phyloP scores from a whole-genome alignment of 2,329 filamentous ascomycete species.

The Huntiella decipiens region DNA sequence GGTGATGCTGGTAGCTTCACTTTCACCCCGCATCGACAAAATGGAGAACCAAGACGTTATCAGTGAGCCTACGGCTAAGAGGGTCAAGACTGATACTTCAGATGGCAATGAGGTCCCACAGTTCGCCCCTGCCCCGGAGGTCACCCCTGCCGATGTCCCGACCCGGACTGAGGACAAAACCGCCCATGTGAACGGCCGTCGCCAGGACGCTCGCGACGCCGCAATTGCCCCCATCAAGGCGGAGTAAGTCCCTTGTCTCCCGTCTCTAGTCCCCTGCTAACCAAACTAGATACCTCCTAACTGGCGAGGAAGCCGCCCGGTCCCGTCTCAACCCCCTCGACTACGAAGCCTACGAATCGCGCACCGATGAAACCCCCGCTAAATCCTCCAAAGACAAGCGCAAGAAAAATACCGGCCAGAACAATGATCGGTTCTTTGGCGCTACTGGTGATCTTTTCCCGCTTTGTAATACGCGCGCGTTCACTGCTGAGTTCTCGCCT shows the following conservation, averaged over 20 bases:
- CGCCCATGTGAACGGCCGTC: constrained; percentile 26
- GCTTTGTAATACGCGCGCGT: constrained; percentile 57
- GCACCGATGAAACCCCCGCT: constrained; percentile 26
- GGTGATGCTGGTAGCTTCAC: constrained; percentile 5
- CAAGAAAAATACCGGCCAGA: constrained; percentile 44
- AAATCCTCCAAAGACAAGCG: constrained; percentile 23
- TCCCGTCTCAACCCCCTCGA: constrained; percentile 21
- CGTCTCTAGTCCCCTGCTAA: neutral
- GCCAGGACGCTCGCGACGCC: constrained; percentile 12
- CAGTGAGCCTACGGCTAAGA: constrained; percentile 33
- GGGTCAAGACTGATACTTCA: constrained; percentile 25
- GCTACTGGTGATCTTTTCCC: constrained; percentile 57
- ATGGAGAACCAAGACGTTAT: no score
- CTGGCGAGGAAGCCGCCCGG: constrained; percentile 28
- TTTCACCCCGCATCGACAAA: no score
- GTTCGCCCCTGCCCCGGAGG: constrained; percentile 2
- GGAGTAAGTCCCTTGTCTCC: constrained; percentile 17
- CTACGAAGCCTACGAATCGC: constrained; percentile 17
- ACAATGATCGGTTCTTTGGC: constrained; percentile 66
- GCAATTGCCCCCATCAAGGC: constrained; percentile 19
- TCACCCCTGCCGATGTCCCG: constrained; percentile 14
- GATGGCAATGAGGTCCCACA: constrained; percentile 3
- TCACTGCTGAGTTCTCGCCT: constrained; percentile 65
- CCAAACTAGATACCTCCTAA: constrained; percentile 24
- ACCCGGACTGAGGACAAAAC: constrained; percentile 8